Base-by-base conservation (phyloP, 2,329 filamentous ascomycete genomes). In the Ilyonectria mors-panacis region DNA sequence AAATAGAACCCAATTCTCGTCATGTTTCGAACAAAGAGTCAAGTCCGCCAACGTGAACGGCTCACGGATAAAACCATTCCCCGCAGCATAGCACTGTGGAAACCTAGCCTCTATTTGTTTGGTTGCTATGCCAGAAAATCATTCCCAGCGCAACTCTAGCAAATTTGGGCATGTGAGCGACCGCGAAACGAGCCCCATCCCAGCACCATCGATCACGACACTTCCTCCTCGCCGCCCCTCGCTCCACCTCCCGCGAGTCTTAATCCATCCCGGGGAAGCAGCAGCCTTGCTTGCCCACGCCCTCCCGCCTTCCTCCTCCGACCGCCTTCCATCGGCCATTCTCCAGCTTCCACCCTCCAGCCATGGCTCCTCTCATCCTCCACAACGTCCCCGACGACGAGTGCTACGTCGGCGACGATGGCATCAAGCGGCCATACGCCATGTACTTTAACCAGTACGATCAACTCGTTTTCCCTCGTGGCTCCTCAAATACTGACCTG, bases 381-480 rank as follows among this genome's bases (percentile, higher is more conserved):
- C 90, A 92, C 77, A 91, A 91, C 77, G 90, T 92, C 70, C 89
- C 89, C 63, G 89, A 92, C 71, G 89, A 92, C 57, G 90, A 92
- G 77, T 87, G 89, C 56, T 92, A 91, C 77, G 81, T 89, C 6
- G 90, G 90, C 64, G 88, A 91, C 59, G 90, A 92, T 80, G 90
- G 90, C 68, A 78, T 91, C 70, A 87, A 88, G 78, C 83, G 90
- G 68, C 90, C 90, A 2, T 92, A 91, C 76, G 90, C 89, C 68
- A 89, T 92, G 85, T 85, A 91, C 42, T 91, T 89, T 75, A 86
- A 88, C 75, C 87, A 89, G 89, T 91, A 85, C 66, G 86, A 64
- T 28, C 42, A 21, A 7, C 30, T 4, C 6, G 2, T 13, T 21
- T 19, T 6, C 12, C 15, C 33, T 17, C 26, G 10, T 12, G 2